Evolutionary conservation across 1,139 yeast species (phyloP), one percentile per base, ranked within the genome.

Genomic region (Lodderomyces beijingensis): DNA sequence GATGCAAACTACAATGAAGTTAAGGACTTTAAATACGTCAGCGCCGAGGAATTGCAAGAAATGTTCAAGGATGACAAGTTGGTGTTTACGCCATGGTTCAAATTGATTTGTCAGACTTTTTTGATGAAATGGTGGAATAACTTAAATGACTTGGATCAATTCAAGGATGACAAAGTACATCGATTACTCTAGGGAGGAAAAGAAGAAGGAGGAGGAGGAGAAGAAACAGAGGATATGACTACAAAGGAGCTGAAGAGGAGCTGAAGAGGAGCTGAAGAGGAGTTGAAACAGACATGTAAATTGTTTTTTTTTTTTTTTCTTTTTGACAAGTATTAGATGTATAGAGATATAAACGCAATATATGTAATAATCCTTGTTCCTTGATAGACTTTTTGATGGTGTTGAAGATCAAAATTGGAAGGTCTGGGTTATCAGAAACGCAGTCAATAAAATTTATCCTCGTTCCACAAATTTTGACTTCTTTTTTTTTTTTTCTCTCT

Each of bases 41-140:
- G 77, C 26, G 75, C 74, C 20, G 62, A 63, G 1, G 81, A 84
- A 45, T 70, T 93, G 47, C 74, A 78, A 50, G 65, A 56, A 11
- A 86, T 93, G 96, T 86, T 91, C 55, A 50, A 70, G 21, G 87
- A 88, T 51, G 49, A 62, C 12, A 42, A 50, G 11, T 66, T 83
- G 43, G 71, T 75, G 13, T 93, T 91, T 59, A 91, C 99, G 4
- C 98, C 98, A 8, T 91, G 99, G 99, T 91, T 91, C 68, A 88
- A 87, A 60, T 75, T 91, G 45, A 91, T 91, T 47, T 93, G 98
- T 57, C 88, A 91, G 52, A 78, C 85, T 32, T 86, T 86, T 53
- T 68, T 91, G 51, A 91, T 85, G 65, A 71, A 84, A 45, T 91
- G 99, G 99, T 91, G 99, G 99, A 72, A 70, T 31, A 71, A 77